Conservation (phyloP, 73 alveolate species). For the Paramecium octaurelia region DNA sequence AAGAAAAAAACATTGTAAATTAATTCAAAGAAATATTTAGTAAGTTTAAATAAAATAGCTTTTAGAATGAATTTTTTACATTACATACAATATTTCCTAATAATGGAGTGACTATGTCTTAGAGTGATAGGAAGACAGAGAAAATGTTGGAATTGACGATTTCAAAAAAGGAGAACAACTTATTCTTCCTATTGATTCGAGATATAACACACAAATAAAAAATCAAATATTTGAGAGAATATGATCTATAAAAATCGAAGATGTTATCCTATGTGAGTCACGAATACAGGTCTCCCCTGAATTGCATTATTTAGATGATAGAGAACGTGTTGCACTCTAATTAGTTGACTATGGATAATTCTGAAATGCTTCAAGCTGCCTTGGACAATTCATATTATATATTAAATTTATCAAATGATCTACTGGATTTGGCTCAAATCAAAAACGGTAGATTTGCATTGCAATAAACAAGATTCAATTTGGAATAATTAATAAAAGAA, state of each 20-base stretch:
- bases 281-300: conserved; percentile 53
- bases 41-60: background rate
- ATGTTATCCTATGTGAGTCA: conserved; percentile 58
- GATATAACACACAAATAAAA: conserved; percentile 55
- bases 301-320: conserved; percentile 52
- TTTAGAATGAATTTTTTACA: background rate
- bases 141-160: background rate
- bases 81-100: background rate
- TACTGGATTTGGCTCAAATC: conserved; percentile 56
- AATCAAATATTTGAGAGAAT: conserved; percentile 39
- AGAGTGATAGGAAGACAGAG: background rate
- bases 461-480: background rate
- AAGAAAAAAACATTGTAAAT: background rate
- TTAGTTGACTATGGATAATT: background rate
- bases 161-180: background rate
- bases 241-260: conserved; percentile 46
- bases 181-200: background rate
- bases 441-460: conserved; percentile 41
- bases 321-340: background rate
- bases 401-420: conserved; percentile 52
- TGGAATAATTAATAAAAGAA: conserved; percentile 17
- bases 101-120: background rate
- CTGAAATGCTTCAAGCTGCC: conserved; percentile 29
- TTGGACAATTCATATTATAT: conserved; percentile 48
- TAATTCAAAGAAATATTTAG: background rate